Evolutionary conservation across 805 yeast genomes (phyloP).

Genomic region (Teunomyces lycoperdinae): DNA sequence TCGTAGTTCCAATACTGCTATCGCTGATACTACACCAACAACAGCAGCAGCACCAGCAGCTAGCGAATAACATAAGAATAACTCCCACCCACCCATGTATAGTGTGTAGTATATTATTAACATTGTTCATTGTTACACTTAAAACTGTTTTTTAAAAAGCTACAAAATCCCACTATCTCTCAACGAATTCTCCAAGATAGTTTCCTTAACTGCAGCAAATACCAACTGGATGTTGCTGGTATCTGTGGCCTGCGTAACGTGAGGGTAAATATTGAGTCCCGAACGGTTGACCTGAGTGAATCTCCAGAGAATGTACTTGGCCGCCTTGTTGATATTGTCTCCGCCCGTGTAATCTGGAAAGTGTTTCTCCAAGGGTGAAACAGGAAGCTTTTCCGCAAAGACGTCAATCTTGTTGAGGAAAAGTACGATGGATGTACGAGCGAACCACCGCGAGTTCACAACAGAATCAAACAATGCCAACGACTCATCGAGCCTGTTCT

Average conservation of each 20-base stretch:
- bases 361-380: constrained; percentile 75
- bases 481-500: constrained; percentile 41
- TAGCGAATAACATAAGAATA: not conserved
- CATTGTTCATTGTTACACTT: constrained; percentile 2
- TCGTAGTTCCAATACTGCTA: not conserved
- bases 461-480: constrained; percentile 84
- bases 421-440: constrained; percentile 78
- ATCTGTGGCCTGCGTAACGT: constrained; percentile 92
- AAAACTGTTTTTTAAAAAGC: not conserved
- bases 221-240: constrained; percentile 85
- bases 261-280: constrained; percentile 80
- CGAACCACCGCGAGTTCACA: constrained; percentile 90
- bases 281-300: constrained; percentile 82
- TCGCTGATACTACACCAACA: not conserved
- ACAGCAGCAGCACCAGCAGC: not conserved
- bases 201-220: constrained; percentile 79
- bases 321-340: constrained; percentile 84
- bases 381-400: constrained; percentile 78
- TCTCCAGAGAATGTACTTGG: constrained; percentile 87
- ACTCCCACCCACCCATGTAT: too few relatives aligned
- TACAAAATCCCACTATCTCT: constrained; percentile 71
- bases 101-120: constrained; percentile 6
- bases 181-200: constrained; percentile 70
- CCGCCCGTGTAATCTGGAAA: constrained; percentile 94
- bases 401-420: constrained; percentile 89